Percentiles rank a stretch among this genome's conserved stretches.
These are phyloP conservation scores for Trametes pubescens DNA, from an alignment of 1,284 basidiomycete species.

Conservation along the genomic window DNA sequence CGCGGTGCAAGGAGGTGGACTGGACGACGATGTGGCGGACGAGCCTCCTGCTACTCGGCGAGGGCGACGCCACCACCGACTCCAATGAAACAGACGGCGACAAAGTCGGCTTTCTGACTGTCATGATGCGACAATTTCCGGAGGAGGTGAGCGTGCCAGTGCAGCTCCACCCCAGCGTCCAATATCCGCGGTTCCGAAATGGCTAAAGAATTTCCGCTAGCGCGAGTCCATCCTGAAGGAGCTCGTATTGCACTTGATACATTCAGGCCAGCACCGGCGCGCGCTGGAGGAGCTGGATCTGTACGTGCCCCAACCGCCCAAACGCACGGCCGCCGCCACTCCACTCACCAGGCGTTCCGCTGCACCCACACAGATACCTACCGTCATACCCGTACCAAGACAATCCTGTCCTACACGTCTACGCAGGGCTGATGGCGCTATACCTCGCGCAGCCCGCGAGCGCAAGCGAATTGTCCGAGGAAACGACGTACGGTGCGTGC, in stretches of 20 bases:
- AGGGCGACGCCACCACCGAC: background rate
- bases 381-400: conserved; percentile 87
- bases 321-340: conserved; percentile 9
- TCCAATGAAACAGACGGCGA: conserved; percentile 40
- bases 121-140: conserved; percentile 72
- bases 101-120: conserved; percentile 68
- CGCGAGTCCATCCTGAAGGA: conserved; percentile 80
- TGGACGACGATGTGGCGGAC: conserved; percentile 82
- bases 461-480: conserved; percentile 22
- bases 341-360: conserved; percentile 8
- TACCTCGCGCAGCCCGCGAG: conserved; percentile 57
- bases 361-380: conserved; percentile 65
- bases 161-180: conserved; percentile 1
- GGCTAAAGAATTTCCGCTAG: conserved; percentile 48
- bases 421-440: conserved; percentile 80
- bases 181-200: conserved; percentile 5
- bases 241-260: conserved; percentile 72
- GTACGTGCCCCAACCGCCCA: conserved; percentile 51
- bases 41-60: conserved; percentile 65
- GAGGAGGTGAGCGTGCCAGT: conserved; percentile 59
- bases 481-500: conserved; percentile 28
- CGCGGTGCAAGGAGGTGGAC: conserved; percentile 84
- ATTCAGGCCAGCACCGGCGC: conserved; percentile 62
- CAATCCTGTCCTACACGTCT: conserved; percentile 79
- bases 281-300: conserved; percentile 88